These are phyloP conservation scores for Orbilia quercus DNA, from an alignment of 2,329 filamentous ascomycete species.

Conservation along the genomic window DNA sequence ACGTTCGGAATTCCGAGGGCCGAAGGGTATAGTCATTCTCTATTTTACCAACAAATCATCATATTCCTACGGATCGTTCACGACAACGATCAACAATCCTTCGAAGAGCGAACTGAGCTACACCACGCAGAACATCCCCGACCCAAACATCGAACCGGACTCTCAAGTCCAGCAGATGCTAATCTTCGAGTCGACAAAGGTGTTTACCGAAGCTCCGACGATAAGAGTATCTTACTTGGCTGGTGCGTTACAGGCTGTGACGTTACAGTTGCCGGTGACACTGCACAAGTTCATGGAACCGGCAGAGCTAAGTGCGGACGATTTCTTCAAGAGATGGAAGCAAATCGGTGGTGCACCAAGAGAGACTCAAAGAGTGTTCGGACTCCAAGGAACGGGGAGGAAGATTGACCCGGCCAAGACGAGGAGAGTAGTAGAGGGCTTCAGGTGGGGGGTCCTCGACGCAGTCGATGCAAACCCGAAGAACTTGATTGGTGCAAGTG, in stretches of 20 bases:
- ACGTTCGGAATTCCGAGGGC: conserved; percentile 92
- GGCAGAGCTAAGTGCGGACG: conserved; percentile 84
- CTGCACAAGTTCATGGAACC: conserved; percentile 98
- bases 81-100: conserved; percentile 85
- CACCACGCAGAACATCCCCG: conserved; percentile 88
- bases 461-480: conserved; percentile 90
- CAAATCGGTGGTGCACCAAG: conserved; percentile 90
- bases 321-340: conserved; percentile 99
- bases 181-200: conserved; percentile 86
- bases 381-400: conserved; percentile 69
- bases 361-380: conserved; percentile 89
- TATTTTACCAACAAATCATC: conserved; percentile 97
- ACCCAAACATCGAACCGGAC: conserved; percentile 78
- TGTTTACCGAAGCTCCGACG: conserved; percentile 86
- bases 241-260: conserved; percentile 90
- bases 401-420: conserved; percentile 79
- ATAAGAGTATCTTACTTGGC: conserved; percentile 94
- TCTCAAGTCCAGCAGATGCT: conserved; percentile 91
- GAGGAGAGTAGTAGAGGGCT: conserved; percentile 78
- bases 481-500: conserved; percentile 93
- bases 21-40: conserved; percentile 92
- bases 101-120: conserved; percentile 77
- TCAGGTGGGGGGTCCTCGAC: conserved; percentile 87
- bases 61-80: conserved; percentile 86
- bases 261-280: conserved; percentile 85